Conservation (phyloP, 2,329 filamentous ascomycete genomes). For the Chalara sp. region DNA sequence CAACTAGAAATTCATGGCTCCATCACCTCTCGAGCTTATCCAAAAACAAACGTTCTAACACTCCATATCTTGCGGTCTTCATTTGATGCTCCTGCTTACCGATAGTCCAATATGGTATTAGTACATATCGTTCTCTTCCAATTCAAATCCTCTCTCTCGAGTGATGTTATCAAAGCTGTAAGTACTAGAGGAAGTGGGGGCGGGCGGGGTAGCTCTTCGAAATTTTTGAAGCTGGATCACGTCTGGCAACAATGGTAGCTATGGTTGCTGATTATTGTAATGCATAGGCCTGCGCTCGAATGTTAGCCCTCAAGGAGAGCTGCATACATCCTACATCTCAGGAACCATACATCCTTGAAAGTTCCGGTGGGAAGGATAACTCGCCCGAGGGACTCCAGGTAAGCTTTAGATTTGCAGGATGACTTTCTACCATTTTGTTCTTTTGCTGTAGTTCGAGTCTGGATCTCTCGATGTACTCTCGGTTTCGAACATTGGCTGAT, state of each 20-base stretch:
- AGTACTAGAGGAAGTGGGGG: conserved; percentile 10
- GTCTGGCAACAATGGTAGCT: too few relatives aligned
- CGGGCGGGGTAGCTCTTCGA: conserved; percentile 8
- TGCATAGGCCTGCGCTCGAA: conserved; percentile 44
- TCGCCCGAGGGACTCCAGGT: conserved; percentile 56
- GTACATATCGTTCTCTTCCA: conserved; percentile 64
- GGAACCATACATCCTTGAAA: conserved; percentile 52
- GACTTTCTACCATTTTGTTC: too few relatives aligned
- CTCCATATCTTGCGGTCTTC: too few relatives aligned
- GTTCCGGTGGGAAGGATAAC: conserved; percentile 54
- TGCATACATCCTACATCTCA: conserved; percentile 54
- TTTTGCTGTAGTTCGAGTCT: too few relatives aligned
- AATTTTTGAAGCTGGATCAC: background rate
- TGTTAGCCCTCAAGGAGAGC: conserved; percentile 48
- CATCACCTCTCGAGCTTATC: too few relatives aligned
- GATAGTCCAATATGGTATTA: conserved; percentile 43
- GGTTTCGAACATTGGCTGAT: background rate
- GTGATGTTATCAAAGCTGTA: conserved; percentile 50
- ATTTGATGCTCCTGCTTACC: too few relatives aligned
- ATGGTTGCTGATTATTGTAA: background rate
- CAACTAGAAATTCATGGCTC: too few relatives aligned
- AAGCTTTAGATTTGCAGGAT: conserved; percentile 6
- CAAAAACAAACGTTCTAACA: too few relatives aligned
- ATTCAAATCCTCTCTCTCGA: conserved; percentile 47
- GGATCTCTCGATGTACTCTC: too few relatives aligned